Evolutionary conservation across 495 filamentous ascomycete genomes (phyloP), one percentile per base, ranked within the genome.

Genomic region (Annulohypoxylon moriforme): DNA sequence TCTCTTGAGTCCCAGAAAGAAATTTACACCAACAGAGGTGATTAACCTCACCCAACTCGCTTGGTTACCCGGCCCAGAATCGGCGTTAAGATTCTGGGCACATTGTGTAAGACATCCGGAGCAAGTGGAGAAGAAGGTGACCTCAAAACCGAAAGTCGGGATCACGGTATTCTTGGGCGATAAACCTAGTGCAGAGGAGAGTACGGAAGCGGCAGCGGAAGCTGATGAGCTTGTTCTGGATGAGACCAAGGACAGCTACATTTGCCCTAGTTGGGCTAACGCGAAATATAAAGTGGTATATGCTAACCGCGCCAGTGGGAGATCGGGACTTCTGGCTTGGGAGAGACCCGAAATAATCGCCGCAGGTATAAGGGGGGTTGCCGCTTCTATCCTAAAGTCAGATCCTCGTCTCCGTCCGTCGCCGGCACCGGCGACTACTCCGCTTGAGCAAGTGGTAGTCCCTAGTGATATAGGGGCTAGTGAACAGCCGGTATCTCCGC

Each of bases 41-140:
- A 77, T 87, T 49, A 82, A 81, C 24, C 40, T 86, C 34, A 78
- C 83, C 1, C 76, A 82, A 49, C 66, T 86, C 8, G 76, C 81
- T 7, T 87, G 85, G 85, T 58, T 87, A 4, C 84, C 84, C 1
- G 84, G 84, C 4, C 84, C 84, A 22, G 85, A 87, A 66, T 72
- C 76, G 9, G 78, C 76, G 3, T 69, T 84, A 75, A 76, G 84
- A 53, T 86, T 82, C 55, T 84, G 82, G 84, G 76, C 79, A 9
- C 67, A 77, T 47, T 80, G 78, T n/a, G 74, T 74, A 20, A 68
- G 56, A 25, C 77, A 82, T 36, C 71, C 74, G n/a, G 75, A 78
- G 53, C 49, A 57, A 34, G 60, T 18, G 8, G 69, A 73, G 27
- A 76, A 71, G 44, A 66, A 67, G 47, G 11, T 29, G 2, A n/a